Percentiles rank a stretch among this genome's conserved stretches.
These are phyloP conservation scores for Sugiyamaella qingdaonensis DNA, from an alignment of 805 yeast genomes.

Conservation along the genomic window DNA sequence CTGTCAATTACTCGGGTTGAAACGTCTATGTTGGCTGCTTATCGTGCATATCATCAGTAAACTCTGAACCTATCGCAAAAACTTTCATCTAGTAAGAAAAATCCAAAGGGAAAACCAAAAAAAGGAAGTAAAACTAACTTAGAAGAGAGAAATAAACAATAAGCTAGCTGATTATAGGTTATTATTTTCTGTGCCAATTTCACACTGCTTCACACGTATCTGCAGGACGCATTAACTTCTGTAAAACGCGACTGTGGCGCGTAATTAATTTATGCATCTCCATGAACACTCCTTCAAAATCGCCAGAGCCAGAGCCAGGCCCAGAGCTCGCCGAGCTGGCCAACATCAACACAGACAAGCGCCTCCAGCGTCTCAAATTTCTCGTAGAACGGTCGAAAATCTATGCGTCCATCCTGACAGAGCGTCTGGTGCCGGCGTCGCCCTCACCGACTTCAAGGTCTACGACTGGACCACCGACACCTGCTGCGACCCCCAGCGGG, in stretches of 20 bases:
- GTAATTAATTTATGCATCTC: slow-evolving; percentile 2
- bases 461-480: slow-evolving; percentile 1
- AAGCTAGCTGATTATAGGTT: no score
- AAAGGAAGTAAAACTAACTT: no score
- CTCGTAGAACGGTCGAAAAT: slow-evolving; percentile 85
- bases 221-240: not conserved
- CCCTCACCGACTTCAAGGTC: slow-evolving; percentile 5
- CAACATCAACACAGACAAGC: slow-evolving; percentile 47
- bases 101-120: not conserved
- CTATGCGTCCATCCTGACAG: slow-evolving; percentile 81
- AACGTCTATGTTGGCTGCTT: not conserved
- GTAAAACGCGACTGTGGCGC: slow-evolving; percentile 1
- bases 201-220: not conserved
- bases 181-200: no score
- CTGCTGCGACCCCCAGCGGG: slow-evolving; percentile 18
- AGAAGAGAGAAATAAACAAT: no score
- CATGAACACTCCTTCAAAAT: slow-evolving; percentile 5
- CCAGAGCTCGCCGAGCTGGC: slow-evolving; percentile 9
- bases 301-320: not conserved
- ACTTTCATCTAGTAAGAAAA: not conserved
- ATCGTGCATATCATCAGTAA: not conserved
- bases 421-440: slow-evolving; percentile 45
- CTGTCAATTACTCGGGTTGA: no score
- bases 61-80: no score
- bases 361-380: slow-evolving; percentile 62